phyloP scores from a whole-genome alignment of 768 basidiomycete species.

The Suillus decipiens region DNA sequence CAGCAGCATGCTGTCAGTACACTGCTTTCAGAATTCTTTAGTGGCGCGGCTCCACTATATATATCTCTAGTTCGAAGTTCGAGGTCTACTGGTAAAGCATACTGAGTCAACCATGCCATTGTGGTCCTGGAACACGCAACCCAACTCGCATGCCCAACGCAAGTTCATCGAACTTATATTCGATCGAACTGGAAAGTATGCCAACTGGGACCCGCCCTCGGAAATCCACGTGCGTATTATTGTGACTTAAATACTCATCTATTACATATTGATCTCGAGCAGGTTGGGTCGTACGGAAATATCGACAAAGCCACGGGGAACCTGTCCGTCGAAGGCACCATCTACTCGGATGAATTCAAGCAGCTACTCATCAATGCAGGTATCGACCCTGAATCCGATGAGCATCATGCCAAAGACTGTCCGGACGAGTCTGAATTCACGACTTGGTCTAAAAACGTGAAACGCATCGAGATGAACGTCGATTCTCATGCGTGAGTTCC shows the following conservation, averaged over 20 bases:
- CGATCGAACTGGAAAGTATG: conserved; percentile 26
- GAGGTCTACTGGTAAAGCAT: too few species aligned
- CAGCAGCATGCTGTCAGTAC: too few species aligned
- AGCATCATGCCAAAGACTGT: conserved; percentile 11
- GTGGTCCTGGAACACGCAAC: conserved; percentile 3
- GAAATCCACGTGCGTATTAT: conserved; percentile 19
- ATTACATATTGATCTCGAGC: background rate
- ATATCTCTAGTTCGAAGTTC: too few species aligned
- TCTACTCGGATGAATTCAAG: conserved; percentile 4
- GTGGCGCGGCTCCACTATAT: too few species aligned
- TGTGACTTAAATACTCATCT: background rate
- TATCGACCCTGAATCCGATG: conserved; percentile 1
- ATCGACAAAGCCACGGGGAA: conserved; percentile 23
- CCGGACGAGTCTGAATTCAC: conserved; percentile 16
- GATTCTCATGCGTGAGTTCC: conserved; percentile 15
- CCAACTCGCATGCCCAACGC: conserved; percentile 17
- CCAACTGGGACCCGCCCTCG: conserved; percentile 30
- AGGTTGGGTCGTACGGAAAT: conserved; percentile 27
- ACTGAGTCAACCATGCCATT: background rate
- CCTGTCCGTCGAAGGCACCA: conserved; percentile 25
- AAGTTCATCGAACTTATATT: conserved; percentile 30
- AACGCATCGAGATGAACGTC: conserved; percentile 9
- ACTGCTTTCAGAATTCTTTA: too few species aligned
- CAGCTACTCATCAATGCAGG: background rate
- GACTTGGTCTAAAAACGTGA: conserved; percentile 15